Percentiles rank a stretch among this genome's conserved stretches.
Conservation (phyloP, 805 yeast genomes). For the Ogataea thermomethanolica region DNA sequence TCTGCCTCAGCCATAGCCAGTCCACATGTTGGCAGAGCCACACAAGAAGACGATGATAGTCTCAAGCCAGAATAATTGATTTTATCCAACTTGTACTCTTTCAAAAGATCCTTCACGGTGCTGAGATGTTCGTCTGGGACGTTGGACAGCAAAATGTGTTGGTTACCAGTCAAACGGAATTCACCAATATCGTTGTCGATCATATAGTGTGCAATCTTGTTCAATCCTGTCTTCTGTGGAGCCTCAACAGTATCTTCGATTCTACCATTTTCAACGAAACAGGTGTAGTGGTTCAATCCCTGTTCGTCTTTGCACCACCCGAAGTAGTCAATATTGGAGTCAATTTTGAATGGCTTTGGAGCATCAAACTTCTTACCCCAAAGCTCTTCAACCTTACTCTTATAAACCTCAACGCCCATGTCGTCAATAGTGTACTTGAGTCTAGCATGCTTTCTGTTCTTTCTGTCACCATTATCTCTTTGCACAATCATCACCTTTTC, state of each 20-base stretch:
- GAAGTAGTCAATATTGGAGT: constrained; percentile 83
- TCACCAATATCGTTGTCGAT: constrained; percentile 63
- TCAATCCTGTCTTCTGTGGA: constrained; percentile 86
- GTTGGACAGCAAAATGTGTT: constrained; percentile 77
- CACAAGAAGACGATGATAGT: constrained; percentile 92
- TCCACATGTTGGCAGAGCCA: constrained; percentile 98
- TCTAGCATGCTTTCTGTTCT: constrained; percentile 96
- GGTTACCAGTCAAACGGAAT: constrained; percentile 94
- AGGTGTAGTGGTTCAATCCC: constrained; percentile 85
- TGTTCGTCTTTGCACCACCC: constrained; percentile 91
- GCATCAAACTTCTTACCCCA: constrained; percentile 74
- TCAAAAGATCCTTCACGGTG: constrained; percentile 58
- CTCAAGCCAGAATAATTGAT: constrained; percentile 79
- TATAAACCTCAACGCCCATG: constrained; percentile 83
- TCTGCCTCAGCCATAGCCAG: constrained; percentile 98
- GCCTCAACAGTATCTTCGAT: constrained; percentile 88
- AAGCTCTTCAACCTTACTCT: constrained; percentile 74
- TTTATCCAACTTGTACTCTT: constrained; percentile 78
- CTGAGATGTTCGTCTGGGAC: constrained; percentile 67
- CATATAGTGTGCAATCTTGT: constrained; percentile 70
- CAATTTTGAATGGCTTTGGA: constrained; percentile 70
- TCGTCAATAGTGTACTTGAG: constrained; percentile 95
- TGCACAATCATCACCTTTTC: constrained; percentile 92
- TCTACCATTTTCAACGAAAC: constrained; percentile 94
- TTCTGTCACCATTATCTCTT: constrained; percentile 92